phyloP scores from a whole-genome alignment of 139 green algal genomes.

The Haematococcus sp. region DNA sequence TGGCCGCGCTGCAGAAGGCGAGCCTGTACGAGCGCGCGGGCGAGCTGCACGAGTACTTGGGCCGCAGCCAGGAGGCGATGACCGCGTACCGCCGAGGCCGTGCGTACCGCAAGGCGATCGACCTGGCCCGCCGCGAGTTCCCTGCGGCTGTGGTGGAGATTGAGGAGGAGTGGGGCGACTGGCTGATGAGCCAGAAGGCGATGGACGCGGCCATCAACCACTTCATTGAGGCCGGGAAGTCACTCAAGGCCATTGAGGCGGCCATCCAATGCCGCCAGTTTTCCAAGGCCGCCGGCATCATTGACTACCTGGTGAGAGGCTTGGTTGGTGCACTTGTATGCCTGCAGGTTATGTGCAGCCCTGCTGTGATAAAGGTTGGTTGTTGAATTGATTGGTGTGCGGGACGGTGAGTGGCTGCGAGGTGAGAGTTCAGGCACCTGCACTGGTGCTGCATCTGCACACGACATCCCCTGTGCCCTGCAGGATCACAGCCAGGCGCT shows the following conservation, averaged over 20 bases:
- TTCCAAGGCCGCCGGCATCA: conserved; percentile 69
- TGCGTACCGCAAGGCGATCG: conserved; percentile 54
- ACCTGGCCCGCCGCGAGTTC: conserved; percentile 50
- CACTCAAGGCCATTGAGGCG: conserved; percentile 75
- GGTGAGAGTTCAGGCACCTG: neutral
- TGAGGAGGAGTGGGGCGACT: conserved; percentile 86
- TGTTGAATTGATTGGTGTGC: too few relatives aligned
- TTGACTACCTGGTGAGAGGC: conserved; percentile 53
- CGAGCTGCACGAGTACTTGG: conserved; percentile 69
- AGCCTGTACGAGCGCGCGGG: conserved; percentile 66
- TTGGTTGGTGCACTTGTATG: too few relatives aligned
- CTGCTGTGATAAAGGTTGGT: too few relatives aligned
- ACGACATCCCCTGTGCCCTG: neutral
- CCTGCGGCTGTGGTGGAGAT: conserved; percentile 56
- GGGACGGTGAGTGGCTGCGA: too few relatives aligned
- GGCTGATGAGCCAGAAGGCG: conserved; percentile 67
- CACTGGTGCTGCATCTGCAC: neutral
- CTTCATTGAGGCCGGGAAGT: conserved; percentile 61
- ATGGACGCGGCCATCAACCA: conserved; percentile 81
- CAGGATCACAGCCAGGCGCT: conserved; percentile 47
- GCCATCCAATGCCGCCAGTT: conserved; percentile 75
- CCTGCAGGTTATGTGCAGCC: neutral
- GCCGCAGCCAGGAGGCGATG: conserved; percentile 13
- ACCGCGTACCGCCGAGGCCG: conserved; percentile 33
- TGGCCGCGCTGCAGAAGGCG: conserved; percentile 48